Percentiles rank a stretch among this genome's conserved stretches.
phyloP scores from a whole-genome alignment of 129 eudicot species.

The Flaveria bidentis region DNA sequence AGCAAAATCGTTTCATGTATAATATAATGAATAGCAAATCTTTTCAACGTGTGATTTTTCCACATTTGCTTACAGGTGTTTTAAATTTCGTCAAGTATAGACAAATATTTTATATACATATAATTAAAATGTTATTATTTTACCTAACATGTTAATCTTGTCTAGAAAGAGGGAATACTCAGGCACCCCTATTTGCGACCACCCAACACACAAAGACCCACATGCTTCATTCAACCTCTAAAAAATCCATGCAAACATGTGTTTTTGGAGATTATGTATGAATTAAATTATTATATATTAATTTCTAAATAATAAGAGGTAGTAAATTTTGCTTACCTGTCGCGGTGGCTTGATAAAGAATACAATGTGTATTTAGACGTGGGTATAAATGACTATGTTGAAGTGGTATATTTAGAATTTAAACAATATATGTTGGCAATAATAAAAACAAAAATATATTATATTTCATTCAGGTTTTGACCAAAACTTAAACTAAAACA shows the following conservation, averaged over 20 bases:
- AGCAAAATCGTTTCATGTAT: neutral
- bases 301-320: no score
- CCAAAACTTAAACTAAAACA: no score
- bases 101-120: neutral
- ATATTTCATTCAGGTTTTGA: no score
- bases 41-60: neutral
- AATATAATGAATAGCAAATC: neutral
- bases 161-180: neutral
- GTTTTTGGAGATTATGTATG: neutral
- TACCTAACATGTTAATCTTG: neutral
- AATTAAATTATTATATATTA: neutral
- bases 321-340: no score
- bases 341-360: no score
- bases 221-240: slow-evolving; percentile 17
- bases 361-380: no score
- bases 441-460: no score
- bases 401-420: no score
- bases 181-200: neutral
- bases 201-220: slow-evolving; percentile 25
- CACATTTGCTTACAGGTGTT: neutral
- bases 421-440: no score
- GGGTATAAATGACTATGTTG: no score
- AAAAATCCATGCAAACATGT: neutral
- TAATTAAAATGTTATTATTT: neutral
- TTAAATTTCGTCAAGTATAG: neutral